Evolutionary conservation across 805 yeast genomes (phyloP), one percentile per base, ranked within the genome.

Genomic region (Yarrowia sp.): DNA sequence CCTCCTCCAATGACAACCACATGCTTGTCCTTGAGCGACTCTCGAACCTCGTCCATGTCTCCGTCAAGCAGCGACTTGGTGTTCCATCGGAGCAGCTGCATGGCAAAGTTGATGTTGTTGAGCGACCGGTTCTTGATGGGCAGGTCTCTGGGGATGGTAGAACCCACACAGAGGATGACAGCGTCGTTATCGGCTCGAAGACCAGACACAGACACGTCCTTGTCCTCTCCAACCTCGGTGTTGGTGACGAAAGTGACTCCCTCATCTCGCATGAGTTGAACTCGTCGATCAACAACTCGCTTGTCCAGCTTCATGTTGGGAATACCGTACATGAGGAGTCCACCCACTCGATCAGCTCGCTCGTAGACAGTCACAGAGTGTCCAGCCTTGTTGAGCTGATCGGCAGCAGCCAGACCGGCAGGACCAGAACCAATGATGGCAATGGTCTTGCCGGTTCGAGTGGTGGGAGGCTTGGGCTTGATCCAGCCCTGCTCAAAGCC

Each of bases 1-100:
- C 99, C 99, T 81, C 99, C 99, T 73, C 99, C 99, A 81, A 93
- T 93, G 65, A 93, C 98, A 73, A 93, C 86, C 65, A 93, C 98
- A 69, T 89, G 82, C 82, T 93, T 95, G 71, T 95, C 98, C 67
- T 83, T 85, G 67, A 93, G 76, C 67, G 83, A 82, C 69, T 82
- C 79, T 69, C 88, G 84, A 66, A 93, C 88, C 65, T 86, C 88
- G 68, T 86, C 95, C 76, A 95, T 81, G 72, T 89, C 84, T 15
- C 72, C 71, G 66, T 88, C 90, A 69, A 95, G 83, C 73, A 95
- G 82, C 2, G 97, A 96, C 79, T 91, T 84, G 65, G 99, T 93
- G 81, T 95, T 95, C 74, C 87, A 80, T 74, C 87, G 88, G 74
- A 93, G 84, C 75, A 95, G 82, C 71, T 90, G 86, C 99, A 93